Evolutionary conservation across 2,329 filamentous ascomycete species (phyloP), one percentile per base, ranked within the genome.

Genomic region (Alternaria sp.): DNA sequence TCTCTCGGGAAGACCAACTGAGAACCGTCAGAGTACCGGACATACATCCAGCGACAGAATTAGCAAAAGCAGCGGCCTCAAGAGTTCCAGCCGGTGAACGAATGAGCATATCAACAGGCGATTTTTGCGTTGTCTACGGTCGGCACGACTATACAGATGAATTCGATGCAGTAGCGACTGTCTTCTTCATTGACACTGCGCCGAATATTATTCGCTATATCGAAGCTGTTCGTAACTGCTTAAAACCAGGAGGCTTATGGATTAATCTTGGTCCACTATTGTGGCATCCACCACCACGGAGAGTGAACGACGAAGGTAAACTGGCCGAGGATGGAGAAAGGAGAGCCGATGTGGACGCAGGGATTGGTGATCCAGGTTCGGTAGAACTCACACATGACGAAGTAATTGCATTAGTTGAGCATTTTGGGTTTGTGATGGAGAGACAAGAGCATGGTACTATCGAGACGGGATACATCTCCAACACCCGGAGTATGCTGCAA

Each of bases 101-200:
- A 34, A 97, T 99, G 93, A 89, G 88, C 73, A 98, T 99, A 94
- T 90, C 90, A 22, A 91, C 94, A 0, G 93, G 93, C 4, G 95
- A 99, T 76, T 99, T 99, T 73, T 86, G 96, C 57, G 90, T 93
- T n/a, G 79, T 94, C 1, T 99, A 99, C 76, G 86, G 84, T 26
- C 84, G 89, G 59, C 82, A 86, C 1, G 85, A 86, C 0, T 87
- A 91, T 68, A 78, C 80, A 8, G 84, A 84, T 0, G 71, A 78
- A 0, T 98, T 93, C 77, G 89, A 97, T 71, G 93, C 90, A 1
- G 92, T 98, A 2, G 89, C 92, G 0, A 92, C 91, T 3, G 91
- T 97, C 11, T 99, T 98, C 81, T 99, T 99, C 81, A 90, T 99
- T 59, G 96, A 99, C 77, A 99, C 95, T 1, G 95, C 95, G 3